Base-by-base conservation (phyloP, 371 early-diverging fungal species). In the Rhizopus arrhizus region DNA sequence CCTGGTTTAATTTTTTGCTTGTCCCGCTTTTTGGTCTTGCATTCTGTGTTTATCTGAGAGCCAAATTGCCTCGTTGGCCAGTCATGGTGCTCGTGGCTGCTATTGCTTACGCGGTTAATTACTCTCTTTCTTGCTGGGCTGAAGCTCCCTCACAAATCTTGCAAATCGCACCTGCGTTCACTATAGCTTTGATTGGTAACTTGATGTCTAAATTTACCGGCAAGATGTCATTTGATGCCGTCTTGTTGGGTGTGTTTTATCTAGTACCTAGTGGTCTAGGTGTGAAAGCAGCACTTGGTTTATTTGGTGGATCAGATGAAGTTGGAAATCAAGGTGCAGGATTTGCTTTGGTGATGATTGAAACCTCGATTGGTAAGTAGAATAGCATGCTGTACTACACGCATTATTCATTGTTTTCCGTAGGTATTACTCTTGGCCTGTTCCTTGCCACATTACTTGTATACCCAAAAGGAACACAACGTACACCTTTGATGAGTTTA, bases 401-500 rank as follows among this genome's bases (percentile, higher is more conserved):
- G n/a, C 13, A 34, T 11, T n/a, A 12, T 53, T 31, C 22, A 16
- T 34, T 52, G 11, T 34, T 54, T 0, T 32, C 35, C 32, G 8
- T n/a, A 48, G 80, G 22, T 2, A 85, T 87, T 43, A 82, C 84
- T 0, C 73, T 87, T 45, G 87, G 87, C 0, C 69, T 87, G 28
- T 87, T 87, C 62, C 60, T 78, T 38, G 79, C 83, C 3, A 78
- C 83, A 0, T 59, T 85, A 38, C 65, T 85, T 35, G 80, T 84
- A 42, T 87, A 83, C 56, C 84, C 87, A 1, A 75, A 74, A 58
- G 84, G 87, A 41, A 75, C 74, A 49, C 65, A 60, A 59, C 80
- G 79, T 38, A 83, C 84, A 3, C 77, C 83, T 31, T 69, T 86
- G n/a, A 85, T 86, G 84, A 83, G 65, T 51, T 85, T 85, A 62